Evolutionary conservation across 1,284 basidiomycete genomes (phyloP).

Genomic region (Ceraceosorus bombacis): DNA sequence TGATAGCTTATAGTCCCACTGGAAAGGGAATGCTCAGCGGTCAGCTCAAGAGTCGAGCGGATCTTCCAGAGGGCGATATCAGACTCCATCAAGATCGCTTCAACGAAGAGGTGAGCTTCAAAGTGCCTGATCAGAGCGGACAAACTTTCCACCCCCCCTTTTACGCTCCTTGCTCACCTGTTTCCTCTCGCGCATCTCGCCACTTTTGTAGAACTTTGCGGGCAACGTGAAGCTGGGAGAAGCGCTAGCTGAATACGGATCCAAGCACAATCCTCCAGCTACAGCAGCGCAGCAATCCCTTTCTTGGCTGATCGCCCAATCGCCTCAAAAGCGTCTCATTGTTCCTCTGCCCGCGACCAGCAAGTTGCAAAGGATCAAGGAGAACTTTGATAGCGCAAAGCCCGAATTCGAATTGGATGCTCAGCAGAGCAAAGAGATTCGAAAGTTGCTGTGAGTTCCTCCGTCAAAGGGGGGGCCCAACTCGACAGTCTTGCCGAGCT

Average conservation of each 20-base stretch:
- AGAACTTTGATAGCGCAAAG: constrained; percentile 17
- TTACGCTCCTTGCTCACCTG: neutral
- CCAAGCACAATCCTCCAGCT: constrained; percentile 27
- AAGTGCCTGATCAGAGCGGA: neutral
- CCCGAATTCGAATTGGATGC: neutral
- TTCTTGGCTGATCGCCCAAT: constrained; percentile 56
- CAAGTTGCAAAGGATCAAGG: constrained; percentile 41
- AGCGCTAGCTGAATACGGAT: constrained; percentile 46
- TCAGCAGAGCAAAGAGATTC: neutral
- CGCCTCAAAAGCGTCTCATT: constrained; percentile 53
- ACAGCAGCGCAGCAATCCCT: constrained; percentile 58
- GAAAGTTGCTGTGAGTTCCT: neutral
- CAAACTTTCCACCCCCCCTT: neutral
- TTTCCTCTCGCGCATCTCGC: neutral
- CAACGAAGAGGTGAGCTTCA: constrained; percentile 42
- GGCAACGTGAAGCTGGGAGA: constrained; percentile 57
- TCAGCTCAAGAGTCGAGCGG: constrained; percentile 53
- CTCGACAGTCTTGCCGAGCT: too few relatives aligned
- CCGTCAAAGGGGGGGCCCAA: neutral
- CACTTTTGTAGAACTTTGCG: constrained; percentile 53
- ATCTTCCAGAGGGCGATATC: constrained; percentile 56
- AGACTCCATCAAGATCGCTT: constrained; percentile 49
- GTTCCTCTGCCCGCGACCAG: constrained; percentile 55
- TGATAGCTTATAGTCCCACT: constrained; percentile 61
- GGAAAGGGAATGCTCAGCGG: constrained; percentile 61